Base-by-base conservation (phyloP, 768 basidiomycete species). In the Podaxis sp. region DNA sequence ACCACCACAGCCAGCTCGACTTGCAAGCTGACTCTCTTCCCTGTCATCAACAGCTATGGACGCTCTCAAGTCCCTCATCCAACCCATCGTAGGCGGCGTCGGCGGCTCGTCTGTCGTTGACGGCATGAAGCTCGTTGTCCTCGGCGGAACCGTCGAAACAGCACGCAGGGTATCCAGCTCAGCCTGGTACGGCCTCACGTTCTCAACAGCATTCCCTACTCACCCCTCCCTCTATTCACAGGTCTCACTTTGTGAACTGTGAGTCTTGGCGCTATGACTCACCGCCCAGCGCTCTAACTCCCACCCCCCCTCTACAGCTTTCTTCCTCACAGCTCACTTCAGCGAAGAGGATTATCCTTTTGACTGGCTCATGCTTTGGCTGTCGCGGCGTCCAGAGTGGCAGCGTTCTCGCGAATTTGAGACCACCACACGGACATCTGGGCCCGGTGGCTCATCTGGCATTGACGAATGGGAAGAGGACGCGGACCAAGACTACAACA, bases 291-390 rank as follows among this genome's bases (percentile, higher is more conserved):
- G 52, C 57, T 60, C 67, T 66, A 61, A 64, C 66, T 73, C 53
- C 63, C 64, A 38, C 56, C 65, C 67, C 67, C 63, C 64, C 65
- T 65, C 67, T 67, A 12, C 72, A 89, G 88, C 89, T 0, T 90
- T 90, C 82, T 94, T 93, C 85, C 85, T 94, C 57, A 94, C 92
- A 15, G 92, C 92, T 8, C 90, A 93, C 75, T 94, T 94, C 79
- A 89, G 87, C 66, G 92, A 94, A 76, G 92, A 94, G 74, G 92
- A 94, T 71, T 90, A 90, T 66, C 92, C 92, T 3, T 94, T 93
- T 68, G 92, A 94, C 75, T 94, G 92, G 92, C 82, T 94, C 57
- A 93, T 93, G 90, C 82, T 93, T 36, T 94, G 92, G 92, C 85
- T 94, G 54, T 90, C 90, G 48, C 87, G 90, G 57, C 83, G 90